Evolutionary conservation across 1,284 basidiomycete genomes (phyloP), one percentile per base, ranked within the genome.

Genomic region (Boletus smithii): DNA sequence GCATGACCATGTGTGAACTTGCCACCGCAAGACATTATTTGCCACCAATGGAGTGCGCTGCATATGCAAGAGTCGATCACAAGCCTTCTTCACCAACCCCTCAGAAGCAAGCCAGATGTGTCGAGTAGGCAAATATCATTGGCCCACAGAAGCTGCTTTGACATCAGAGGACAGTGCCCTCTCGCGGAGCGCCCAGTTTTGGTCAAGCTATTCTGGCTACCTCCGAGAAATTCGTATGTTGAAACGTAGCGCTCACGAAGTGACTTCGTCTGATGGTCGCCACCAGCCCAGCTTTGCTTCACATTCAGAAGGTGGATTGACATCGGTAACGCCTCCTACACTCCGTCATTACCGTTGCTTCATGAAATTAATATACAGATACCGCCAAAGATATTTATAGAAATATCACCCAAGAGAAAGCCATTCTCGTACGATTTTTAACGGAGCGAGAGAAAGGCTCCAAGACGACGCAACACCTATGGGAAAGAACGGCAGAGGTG

Each of bases 121-220:
- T 82, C n/a, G 78, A 80, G 82, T 81, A 56, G 48, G 73, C 46
- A 34, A 10, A 29, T 34, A 2, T 49, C 29, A 42, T 39, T 44
- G 22, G 26, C 44, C 26, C 11, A 33, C 44, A 45, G 47, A 30
- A 39, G 30, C 39, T 31, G 30, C 4, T 6, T 43, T 53, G 30
- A 49, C 40, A 6, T 41, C 42, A 20, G 13, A 11, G 14, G 10
- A 22, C 53, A 88, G 85, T 49, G 84, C 87, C 11, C 66, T 88
- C 22, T 81, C 85, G 13, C 72, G 85, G 44, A 88, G 87, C 59
- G 77, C 86, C 8, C 85, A 88, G 57, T 83, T 82, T 57, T 88
- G 87, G 86, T 85, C 87, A 8, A 88, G 85, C 53, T 89, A 88
- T 63, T 88, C 85, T 5, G 85, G 87, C 0, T 88, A 89, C 65